Evolutionary conservation across 1,139 yeast species (phyloP), one percentile per base, ranked within the genome.

Genomic region (Nakaseomyces delphensis): DNA sequence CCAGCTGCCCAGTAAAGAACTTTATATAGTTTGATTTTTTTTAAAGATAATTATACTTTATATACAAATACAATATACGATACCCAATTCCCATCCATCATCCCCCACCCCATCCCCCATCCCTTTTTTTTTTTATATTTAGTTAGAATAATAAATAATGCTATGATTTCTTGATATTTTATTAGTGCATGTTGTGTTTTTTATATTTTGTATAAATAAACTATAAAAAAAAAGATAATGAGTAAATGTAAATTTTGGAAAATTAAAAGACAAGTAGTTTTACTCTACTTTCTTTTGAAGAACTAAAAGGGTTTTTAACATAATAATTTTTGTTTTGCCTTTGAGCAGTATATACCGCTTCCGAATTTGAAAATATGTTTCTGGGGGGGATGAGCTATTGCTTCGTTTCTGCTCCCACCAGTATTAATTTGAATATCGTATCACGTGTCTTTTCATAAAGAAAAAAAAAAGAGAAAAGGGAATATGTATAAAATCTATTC

Each of bases 1-100:
- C 80, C 71, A 64, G 18, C 27, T 39, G 27, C 8, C 37, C 16
- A 20, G 5, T 7, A 20, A 33, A 11, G 19, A 11, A n/a, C 37
- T 16, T 23, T 36, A 32, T 18, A 18, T 25, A 25, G 13, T 27
- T 30, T 14, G 28, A 29, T 16, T 14, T 29, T 29, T 29, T 29
- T 29, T 29, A 29, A 14, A 9, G 10, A 8, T 8, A 21, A 21
- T 21, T 29, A 8, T 29, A 14, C 33, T 29, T 10, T 14, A 27
- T 27, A 27, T 9, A 27, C 13, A n/a, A n/a, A n/a, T n/a, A n/a
- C n/a, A n/a, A n/a, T n/a, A n/a, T n/a, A n/a, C n/a, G n/a, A n/a
- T n/a, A n/a, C n/a, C n/a, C n/a, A n/a, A n/a, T n/a, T n/a, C n/a
- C n/a, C n/a, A n/a, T n/a, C n/a, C n/a, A n/a, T n/a, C n/a, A n/a